A percentile compares a stretch with the other conserved stretches of the same genome.
These are phyloP conservation scores for Xylaria hypoxylon DNA, from an alignment of 2,329 filamentous ascomycete species.

Conservation along the genomic window DNA sequence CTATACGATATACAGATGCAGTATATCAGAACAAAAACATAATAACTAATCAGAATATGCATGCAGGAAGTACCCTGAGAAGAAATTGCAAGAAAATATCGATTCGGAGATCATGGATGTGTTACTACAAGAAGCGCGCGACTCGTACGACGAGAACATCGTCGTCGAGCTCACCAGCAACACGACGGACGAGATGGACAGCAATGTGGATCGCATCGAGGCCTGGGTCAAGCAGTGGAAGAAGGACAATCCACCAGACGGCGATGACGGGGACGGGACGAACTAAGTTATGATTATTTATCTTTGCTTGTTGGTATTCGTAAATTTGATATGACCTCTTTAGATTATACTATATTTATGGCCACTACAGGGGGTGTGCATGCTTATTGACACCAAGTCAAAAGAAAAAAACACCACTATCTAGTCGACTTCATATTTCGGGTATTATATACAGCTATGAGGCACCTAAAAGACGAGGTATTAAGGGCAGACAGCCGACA, in stretches of 20 bases:
- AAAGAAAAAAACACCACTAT: no score
- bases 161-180: conserved; percentile 91
- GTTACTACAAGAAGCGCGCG: conserved; percentile 86
- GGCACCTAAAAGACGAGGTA: neutral
- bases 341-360: neutral
- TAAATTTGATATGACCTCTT: neutral
- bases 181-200: conserved; percentile 84
- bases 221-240: conserved; percentile 87
- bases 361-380: neutral
- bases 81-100: conserved; percentile 94
- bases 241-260: conserved; percentile 66
- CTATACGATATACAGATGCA: neutral
- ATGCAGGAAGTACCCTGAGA: conserved; percentile 79
- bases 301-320: neutral
- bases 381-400: neutral
- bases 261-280: conserved; percentile 27
- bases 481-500: neutral
- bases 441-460: neutral
- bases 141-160: conserved; percentile 86
- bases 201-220: conserved; percentile 85
- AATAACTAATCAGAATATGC: neutral
- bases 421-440: neutral
- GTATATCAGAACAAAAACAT: neutral
- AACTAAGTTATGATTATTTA: neutral
- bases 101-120: conserved; percentile 99